Evolutionary conservation across 768 basidiomycete genomes (phyloP).

Genomic region (Dioszegia aurantiaca): DNA sequence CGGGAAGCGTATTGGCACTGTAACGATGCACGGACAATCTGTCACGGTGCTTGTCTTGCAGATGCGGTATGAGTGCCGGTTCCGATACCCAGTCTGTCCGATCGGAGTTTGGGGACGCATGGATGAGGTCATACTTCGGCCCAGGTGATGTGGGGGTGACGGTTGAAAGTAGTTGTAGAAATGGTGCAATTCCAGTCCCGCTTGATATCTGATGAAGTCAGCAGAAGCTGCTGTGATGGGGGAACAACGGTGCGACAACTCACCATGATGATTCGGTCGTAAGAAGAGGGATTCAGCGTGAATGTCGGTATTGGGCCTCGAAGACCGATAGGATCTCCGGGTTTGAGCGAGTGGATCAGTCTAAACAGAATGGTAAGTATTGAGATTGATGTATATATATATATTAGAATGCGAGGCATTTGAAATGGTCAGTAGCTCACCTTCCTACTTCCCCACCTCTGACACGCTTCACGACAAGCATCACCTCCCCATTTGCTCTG

Average conservation of each 20-base stretch:
- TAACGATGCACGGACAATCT: conserved; percentile 15
- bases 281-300: conserved; percentile 27
- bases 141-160: conserved; percentile 21
- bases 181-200: conserved; percentile 49
- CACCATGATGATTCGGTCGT: conserved; percentile 48
- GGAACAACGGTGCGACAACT: conserved; percentile 3
- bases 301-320: conserved; percentile 47
- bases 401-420: background rate
- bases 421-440: conserved; percentile 24
- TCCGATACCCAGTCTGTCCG: conserved; percentile 27
- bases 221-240: background rate
- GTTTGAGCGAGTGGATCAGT: conserved; percentile 37
- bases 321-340: conserved; percentile 39
- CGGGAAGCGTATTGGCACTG: background rate
- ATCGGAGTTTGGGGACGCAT: conserved; percentile 25
- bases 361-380: conserved; percentile 11
- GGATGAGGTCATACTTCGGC: conserved; percentile 32
- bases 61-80: conserved; percentile 17
- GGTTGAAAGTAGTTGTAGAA: conserved; percentile 47
- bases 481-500: conserved; percentile 30
- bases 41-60: conserved; percentile 22
- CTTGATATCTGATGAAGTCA: conserved; percentile 38
- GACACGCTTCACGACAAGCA: conserved; percentile 48
- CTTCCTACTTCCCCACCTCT: conserved; percentile 51
- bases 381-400: no score